Conservation (phyloP, 202 grass and related monocot genomes). For the Cymbopogon flexuosus region DNA sequence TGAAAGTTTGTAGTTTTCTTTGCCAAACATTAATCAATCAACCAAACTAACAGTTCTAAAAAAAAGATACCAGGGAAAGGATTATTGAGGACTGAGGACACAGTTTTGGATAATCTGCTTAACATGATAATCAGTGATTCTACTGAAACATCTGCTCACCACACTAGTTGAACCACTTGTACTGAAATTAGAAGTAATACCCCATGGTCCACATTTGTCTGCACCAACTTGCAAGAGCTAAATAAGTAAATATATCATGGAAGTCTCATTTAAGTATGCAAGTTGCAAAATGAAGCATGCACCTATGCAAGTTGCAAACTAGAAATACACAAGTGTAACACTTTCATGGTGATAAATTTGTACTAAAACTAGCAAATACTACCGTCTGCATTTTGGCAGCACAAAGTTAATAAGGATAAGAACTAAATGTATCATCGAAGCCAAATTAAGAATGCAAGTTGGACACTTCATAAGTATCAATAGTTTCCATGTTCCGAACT, state of each 20-base stretch:
- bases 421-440: neutral
- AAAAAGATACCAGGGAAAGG: neutral
- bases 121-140: slow-evolving; percentile 1
- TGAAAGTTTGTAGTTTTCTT: slow-evolving; percentile 6
- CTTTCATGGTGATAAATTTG: slow-evolving; percentile 2
- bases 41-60: slow-evolving; percentile 8
- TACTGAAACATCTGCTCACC: slow-evolving; percentile 3
- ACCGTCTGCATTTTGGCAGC: neutral
- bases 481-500: slow-evolving; percentile 22
- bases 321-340: neutral
- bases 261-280: slow-evolving; percentile 21
- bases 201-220: neutral
- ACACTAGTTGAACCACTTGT: slow-evolving; percentile 10
- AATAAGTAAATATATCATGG: neutral
- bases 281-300: slow-evolving; percentile 19
- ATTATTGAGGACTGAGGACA: slow-evolving; percentile 19
- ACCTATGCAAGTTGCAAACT: slow-evolving; percentile 24
- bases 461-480: slow-evolving; percentile 16
- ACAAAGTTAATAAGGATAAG: slow-evolving; percentile 10
- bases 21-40: slow-evolving; percentile 9
- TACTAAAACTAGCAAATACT: neutral
- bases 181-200: neutral
- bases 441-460: slow-evolving; percentile 37
- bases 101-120: slow-evolving; percentile 18
- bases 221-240: slow-evolving; percentile 9